phyloP scores from a whole-genome alignment of 345 rosid genomes.

The Carallia pectinifolia region DNA sequence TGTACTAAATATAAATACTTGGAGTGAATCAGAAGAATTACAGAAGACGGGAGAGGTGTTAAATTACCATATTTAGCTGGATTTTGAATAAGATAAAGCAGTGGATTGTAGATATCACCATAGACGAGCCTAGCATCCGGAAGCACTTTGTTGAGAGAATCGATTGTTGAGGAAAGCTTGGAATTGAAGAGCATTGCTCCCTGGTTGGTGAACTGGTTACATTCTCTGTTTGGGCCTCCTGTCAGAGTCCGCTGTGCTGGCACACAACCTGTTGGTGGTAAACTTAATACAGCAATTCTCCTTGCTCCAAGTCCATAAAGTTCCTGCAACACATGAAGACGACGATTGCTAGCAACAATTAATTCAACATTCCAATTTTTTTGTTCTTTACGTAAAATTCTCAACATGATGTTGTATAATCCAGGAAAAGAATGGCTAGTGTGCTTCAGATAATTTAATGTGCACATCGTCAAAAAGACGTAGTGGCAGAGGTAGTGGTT shows the following conservation, averaged over 20 bases:
- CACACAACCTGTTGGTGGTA: slow-evolving; percentile 79
- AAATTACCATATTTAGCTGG: slow-evolving; percentile 52
- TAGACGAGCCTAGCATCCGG: slow-evolving; percentile 35
- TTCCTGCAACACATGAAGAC: slow-evolving; percentile 33
- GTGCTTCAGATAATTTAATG: too few species aligned
- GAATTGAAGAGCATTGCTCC: slow-evolving; percentile 59
- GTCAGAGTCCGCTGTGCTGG: slow-evolving; percentile 69
- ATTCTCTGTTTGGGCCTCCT: slow-evolving; percentile 53
- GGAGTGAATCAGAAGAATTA: too few species aligned
- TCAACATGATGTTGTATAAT: too few species aligned
- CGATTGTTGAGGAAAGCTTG: slow-evolving; percentile 39
- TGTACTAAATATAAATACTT: too few species aligned
- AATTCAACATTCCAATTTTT: too few species aligned
- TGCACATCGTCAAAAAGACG: too few species aligned
- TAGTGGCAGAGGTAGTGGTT: too few species aligned
- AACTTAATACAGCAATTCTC: slow-evolving; percentile 47
- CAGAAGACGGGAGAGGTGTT: too few species aligned
- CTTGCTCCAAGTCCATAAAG: slow-evolving; percentile 60
- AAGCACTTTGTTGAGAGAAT: slow-evolving; percentile 31
- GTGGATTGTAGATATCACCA: slow-evolving; percentile 40
- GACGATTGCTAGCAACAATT: not conserved
- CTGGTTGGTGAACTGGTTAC: slow-evolving; percentile 42
- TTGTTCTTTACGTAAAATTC: too few species aligned
- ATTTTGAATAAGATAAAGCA: slow-evolving; percentile 40
- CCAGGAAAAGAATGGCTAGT: too few species aligned